These are phyloP conservation scores for Lactarius indigo DNA, from an alignment of 768 basidiomycete genomes.

Conservation along the genomic window DNA sequence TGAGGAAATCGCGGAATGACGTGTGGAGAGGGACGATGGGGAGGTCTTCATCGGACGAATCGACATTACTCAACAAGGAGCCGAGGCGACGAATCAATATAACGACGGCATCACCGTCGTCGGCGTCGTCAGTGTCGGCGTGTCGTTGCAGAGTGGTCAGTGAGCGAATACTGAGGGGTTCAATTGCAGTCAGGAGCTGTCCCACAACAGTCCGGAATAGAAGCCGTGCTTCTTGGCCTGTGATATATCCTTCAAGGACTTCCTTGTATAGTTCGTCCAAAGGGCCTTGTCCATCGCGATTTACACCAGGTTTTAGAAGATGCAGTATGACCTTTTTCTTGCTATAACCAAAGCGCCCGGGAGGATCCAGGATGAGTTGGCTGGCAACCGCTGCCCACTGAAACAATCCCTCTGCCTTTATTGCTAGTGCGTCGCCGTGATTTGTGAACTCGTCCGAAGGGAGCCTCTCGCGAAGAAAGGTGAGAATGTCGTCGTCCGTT, in stretches of 20 bases:
- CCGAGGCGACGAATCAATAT: background rate
- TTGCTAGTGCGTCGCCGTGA: background rate
- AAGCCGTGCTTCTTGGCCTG: background rate
- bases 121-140: background rate
- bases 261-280: too few relatives aligned
- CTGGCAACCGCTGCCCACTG: background rate
- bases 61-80: conserved; percentile 1
- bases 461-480: background rate
- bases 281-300: background rate
- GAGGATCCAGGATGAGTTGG: background rate
- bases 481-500: background rate
- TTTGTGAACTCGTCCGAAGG: background rate
- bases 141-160: background rate
- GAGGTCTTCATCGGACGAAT: background rate
- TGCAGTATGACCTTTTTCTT: too few relatives aligned
- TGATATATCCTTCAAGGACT: too few relatives aligned
- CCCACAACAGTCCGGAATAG: background rate
- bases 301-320: background rate
- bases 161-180: background rate
- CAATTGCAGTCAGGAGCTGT: background rate
- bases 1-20: conserved; percentile 1
- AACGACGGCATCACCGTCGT: background rate
- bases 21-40: background rate
- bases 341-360: too few relatives aligned
- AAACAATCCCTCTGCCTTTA: background rate